Base-by-base conservation (phyloP, 768 basidiomycete species). In the Boletus sp. region DNA sequence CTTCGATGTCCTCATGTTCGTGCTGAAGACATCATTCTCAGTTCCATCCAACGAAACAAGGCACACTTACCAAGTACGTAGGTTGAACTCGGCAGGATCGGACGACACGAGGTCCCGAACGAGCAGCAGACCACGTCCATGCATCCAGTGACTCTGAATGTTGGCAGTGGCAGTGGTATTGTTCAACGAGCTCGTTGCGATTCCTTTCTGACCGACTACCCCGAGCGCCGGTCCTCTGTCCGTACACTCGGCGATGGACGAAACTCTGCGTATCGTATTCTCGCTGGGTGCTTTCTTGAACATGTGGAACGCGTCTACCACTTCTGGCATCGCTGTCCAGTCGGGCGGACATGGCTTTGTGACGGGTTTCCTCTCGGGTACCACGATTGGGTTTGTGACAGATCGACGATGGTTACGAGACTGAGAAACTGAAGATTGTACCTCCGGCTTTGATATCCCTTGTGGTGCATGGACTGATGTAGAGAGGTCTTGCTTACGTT, bases 301-400 rank as follows among this genome's bases (percentile, higher is more conserved):
- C 43, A 39, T 56, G 7, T 53, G 52, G n/a, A 54, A 61, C 29
- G 54, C 51, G 25, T 58, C 48, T 7, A 66, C 51, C 32, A 56
- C 64, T 5, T 54, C 63, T 43, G 59, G 56, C 54, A 64, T 56
- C 11, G 59, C 53, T 35, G 54, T n/a, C 54, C 64, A 64, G 37
- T 66, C 47, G 9, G 61, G 56, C 1, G 48, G 4, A 25, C 17
- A 19, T 21, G 33, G 42, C 11, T 53, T 50, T 3, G 29, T 29
- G 23, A 27, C 13, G 3, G 7, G 27, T 38, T 49, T 33, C 3
- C 8, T 34, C 32, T 55, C 58, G 9, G 35, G 43, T 6, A 13
- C 45, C 14, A 7, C 17, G 13, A 11, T n/a, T 0, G 34, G 50
- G 19, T 15, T 56, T 11, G 56, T 38, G 19, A 47, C 11, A 5